Conservation (phyloP, 148 eudicot genomes). For the Pharnaceum exiguum region DNA sequence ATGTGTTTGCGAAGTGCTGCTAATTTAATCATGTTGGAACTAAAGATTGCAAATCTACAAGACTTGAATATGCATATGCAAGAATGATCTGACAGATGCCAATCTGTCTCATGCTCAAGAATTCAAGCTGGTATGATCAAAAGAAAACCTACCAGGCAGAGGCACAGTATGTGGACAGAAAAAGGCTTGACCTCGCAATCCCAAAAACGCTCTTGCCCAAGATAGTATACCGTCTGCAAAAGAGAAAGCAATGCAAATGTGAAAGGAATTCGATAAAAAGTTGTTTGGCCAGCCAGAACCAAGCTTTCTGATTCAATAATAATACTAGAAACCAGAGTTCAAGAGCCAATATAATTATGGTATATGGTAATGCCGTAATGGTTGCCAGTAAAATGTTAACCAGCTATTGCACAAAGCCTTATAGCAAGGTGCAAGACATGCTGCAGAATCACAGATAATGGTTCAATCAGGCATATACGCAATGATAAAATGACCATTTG, state of each 20-base stretch:
- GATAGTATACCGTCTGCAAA: conserved; percentile 66
- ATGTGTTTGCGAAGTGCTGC: not conserved
- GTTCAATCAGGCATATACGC: too few species aligned
- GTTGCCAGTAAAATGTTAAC: too few species aligned
- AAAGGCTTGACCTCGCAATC: conserved; percentile 95
- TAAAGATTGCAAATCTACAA: not conserved
- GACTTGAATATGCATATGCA: not conserved
- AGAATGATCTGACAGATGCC: not conserved
- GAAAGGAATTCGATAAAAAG: not conserved
- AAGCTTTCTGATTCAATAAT: too few species aligned
- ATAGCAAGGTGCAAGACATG: too few species aligned
- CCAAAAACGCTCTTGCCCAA: conserved; percentile 81
- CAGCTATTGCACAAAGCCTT: too few species aligned
- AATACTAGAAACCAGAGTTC: too few species aligned
- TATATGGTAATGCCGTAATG: too few species aligned
- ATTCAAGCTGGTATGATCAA: not conserved
- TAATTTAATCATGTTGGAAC: not conserved
- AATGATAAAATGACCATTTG: too few species aligned
- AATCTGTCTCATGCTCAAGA: not conserved
- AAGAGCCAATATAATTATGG: too few species aligned
- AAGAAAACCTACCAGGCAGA: conserved; percentile 82
- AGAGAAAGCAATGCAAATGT: conserved; percentile 3
- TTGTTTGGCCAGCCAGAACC: too few species aligned
- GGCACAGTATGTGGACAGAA: conserved; percentile 77
- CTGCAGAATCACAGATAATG: too few species aligned